A percentile compares a stretch with the other conserved stretches of the same genome.
phyloP scores from a whole-genome alignment of 2,329 filamentous ascomycete genomes.

The Falciphora oryzae region DNA sequence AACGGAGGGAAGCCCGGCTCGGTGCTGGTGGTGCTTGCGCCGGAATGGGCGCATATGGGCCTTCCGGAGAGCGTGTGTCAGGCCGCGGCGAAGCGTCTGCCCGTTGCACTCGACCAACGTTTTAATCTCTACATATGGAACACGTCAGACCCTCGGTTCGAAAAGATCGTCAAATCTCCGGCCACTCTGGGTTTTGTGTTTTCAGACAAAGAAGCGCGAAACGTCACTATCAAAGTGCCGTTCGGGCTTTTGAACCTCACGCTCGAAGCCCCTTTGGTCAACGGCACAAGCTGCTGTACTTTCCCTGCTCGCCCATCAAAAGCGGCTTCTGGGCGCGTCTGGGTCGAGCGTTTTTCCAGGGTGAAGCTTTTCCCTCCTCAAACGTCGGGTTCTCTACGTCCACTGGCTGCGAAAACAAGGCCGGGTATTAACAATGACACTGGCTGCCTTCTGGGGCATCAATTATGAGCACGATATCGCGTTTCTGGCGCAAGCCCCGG shows the following conservation, averaged over 20 bases:
- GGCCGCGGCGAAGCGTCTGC: slow-evolving; percentile 29
- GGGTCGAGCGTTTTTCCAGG: slow-evolving; percentile 18
- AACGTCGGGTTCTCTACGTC: no score
- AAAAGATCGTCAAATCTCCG: slow-evolving; percentile 33
- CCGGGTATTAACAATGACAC: no score
- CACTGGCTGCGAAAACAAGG: no score
- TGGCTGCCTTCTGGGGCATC: slow-evolving; percentile 15
- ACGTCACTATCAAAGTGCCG: slow-evolving; percentile 37
- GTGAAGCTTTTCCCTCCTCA: no score
- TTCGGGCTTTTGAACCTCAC: slow-evolving; percentile 34
- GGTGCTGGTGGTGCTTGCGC: slow-evolving; percentile 15
- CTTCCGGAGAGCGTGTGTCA: slow-evolving; percentile 33
- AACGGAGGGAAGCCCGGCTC: no score
- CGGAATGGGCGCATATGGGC: slow-evolving; percentile 30
- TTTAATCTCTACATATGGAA: slow-evolving; percentile 37
- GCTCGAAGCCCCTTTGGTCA: slow-evolving; percentile 28
- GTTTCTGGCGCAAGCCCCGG: slow-evolving; percentile 18
- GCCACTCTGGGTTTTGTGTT: slow-evolving; percentile 35
- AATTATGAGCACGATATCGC: slow-evolving; percentile 15
- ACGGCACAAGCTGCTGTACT: slow-evolving; percentile 16
- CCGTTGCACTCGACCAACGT: slow-evolving; percentile 28
- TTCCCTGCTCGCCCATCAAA: slow-evolving; percentile 16
- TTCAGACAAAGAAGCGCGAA: slow-evolving; percentile 23
- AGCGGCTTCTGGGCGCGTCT: slow-evolving; percentile 15
- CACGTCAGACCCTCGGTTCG: slow-evolving; percentile 25